Conservation (phyloP, 2,329 filamentous ascomycete genomes). For the Chaetomiaceae sp. region DNA sequence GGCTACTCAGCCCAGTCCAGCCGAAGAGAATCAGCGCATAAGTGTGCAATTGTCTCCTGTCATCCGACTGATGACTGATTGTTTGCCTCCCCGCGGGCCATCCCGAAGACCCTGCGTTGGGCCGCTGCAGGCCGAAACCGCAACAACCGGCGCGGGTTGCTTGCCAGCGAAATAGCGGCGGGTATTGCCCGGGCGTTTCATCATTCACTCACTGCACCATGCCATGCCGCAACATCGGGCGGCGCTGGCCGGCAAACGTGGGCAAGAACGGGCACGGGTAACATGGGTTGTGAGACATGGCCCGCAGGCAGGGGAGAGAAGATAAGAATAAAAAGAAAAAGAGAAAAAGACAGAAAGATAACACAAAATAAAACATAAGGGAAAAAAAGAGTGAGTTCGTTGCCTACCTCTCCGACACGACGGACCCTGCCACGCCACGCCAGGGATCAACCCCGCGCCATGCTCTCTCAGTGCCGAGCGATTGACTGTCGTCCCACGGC, state of each 20-base stretch:
- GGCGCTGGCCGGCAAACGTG: too few relatives aligned
- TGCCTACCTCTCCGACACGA: constrained; percentile 13
- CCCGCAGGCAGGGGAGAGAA: too few relatives aligned
- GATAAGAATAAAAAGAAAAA: too few relatives aligned
- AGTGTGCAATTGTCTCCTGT: constrained; percentile 15
- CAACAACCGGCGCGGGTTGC: too few relatives aligned
- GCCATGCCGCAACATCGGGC: too few relatives aligned
- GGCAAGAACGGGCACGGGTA: too few relatives aligned
- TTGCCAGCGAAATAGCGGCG: too few relatives aligned
- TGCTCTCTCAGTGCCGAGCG: constrained; percentile 11
- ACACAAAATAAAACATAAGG: too few relatives aligned
- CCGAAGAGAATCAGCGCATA: constrained; percentile 18
- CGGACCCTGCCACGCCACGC: constrained; percentile 6
- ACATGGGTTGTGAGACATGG: too few relatives aligned
- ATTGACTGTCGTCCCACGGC: constrained; percentile 16
- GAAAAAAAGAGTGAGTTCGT: not conserved
- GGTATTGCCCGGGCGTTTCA: not conserved
- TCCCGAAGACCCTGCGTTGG: constrained; percentile 8
- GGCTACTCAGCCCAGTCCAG: constrained; percentile 1
- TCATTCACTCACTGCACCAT: too few relatives aligned
- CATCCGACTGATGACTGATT: constrained; percentile 10
- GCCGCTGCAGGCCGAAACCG: constrained; percentile 17
- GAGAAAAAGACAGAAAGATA: too few relatives aligned
- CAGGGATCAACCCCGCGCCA: constrained; percentile 10
- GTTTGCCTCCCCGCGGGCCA: constrained; percentile 14